Conservation (phyloP, 176 grass and related monocot species). For the Oryza australiensis region DNA sequence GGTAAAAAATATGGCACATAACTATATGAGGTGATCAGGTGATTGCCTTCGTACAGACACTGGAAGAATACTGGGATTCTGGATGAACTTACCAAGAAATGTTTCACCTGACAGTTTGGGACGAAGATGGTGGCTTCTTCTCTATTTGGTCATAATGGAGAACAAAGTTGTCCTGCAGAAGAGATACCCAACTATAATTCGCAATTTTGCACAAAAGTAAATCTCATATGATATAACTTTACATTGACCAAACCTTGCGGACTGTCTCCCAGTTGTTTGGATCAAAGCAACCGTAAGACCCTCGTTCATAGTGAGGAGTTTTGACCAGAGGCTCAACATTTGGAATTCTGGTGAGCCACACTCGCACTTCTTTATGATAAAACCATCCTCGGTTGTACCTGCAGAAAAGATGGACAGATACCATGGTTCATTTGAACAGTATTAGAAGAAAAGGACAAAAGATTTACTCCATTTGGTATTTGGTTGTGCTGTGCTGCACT, state of each 20-base stretch:
- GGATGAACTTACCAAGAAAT: conserved; percentile 44
- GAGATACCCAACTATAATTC: conserved; percentile 7
- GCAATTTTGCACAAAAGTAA: not conserved
- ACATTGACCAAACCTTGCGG: conserved; percentile 60
- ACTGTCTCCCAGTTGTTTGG: conserved; percentile 76
- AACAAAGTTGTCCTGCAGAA: conserved; percentile 81
- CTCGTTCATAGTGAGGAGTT: conserved; percentile 69
- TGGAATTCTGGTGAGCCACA: conserved; percentile 68
- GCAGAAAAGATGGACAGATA: not conserved
- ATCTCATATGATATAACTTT: conserved; percentile 11
- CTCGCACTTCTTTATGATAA: conserved; percentile 77
- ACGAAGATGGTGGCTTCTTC: conserved; percentile 65
- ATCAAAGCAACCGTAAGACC: conserved; percentile 81
- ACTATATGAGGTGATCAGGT: no score
- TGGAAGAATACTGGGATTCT: not conserved
- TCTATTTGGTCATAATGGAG: conserved; percentile 77
- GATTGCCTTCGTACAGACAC: no score
- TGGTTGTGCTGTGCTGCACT: conserved; percentile 10
- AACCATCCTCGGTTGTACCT: conserved; percentile 90
- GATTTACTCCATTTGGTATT: not conserved
- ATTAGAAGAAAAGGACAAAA: not conserved
- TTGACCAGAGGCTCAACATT: conserved; percentile 77
- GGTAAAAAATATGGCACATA: not conserved
- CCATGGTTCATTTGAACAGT: conserved; percentile 14
- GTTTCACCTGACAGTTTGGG: conserved; percentile 60